Evolutionary conservation across 139 green algal species (phyloP).

Genomic region (Auxenochlorella protothecoides): DNA sequence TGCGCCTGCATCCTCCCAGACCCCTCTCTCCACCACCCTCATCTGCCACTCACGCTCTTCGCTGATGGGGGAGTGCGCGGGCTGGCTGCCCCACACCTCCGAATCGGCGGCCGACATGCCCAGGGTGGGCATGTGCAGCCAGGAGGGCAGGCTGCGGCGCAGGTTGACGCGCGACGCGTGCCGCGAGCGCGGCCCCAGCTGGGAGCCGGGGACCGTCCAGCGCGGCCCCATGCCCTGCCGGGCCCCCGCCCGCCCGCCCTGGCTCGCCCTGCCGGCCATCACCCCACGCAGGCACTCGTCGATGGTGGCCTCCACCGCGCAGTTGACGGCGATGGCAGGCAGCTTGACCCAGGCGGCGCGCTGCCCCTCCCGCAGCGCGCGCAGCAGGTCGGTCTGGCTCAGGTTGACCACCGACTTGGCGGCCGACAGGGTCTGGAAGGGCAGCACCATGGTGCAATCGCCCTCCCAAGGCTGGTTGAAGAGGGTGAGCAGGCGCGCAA

Average conservation of each 20-base stretch:
- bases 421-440: constrained; percentile 12
- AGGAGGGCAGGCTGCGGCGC: constrained; percentile 9
- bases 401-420: constrained; percentile 13
- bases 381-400: constrained; percentile 44
- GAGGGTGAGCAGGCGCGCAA: constrained; percentile 51
- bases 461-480: constrained; percentile 83
- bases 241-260: constrained; percentile 27
- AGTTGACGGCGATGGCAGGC: constrained; percentile 72
- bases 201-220: background rate
- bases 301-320: constrained; percentile 69
- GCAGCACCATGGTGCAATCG: constrained; percentile 79
- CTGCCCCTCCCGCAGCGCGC: constrained; percentile 63
- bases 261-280: too few species aligned
- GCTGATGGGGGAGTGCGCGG: too few species aligned
- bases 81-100: too few species aligned
- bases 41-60: too few species aligned
- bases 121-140: constrained; percentile 17
- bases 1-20: too few species aligned
- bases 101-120: background rate
- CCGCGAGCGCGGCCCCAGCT: too few species aligned
- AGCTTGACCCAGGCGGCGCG: constrained; percentile 68
- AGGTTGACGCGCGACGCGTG: background rate
- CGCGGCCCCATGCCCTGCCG: background rate
- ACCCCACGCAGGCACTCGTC: constrained; percentile 63
- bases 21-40: too few species aligned